Base-by-base conservation (phyloP, 768 basidiomycete genomes). In the Rhodosporidiobolus sp. region DNA sequence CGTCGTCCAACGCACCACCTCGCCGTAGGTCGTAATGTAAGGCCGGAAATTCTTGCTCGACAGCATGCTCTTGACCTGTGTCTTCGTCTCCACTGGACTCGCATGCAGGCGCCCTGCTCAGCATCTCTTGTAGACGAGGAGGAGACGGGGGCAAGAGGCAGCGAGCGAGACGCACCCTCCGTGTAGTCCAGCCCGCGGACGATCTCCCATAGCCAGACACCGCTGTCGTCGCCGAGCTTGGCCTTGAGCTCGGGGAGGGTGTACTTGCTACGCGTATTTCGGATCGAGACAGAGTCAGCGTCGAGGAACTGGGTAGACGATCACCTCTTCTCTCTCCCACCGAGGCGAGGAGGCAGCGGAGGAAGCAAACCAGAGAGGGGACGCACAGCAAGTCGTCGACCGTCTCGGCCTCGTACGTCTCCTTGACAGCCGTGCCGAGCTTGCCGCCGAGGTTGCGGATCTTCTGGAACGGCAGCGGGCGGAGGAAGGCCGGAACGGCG, bases 391-490 rank as follows among this genome's bases (percentile, higher is more conserved):
- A 84, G 78, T 99, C 95, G 0, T 88, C 90, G 10, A 98, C 93
- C 8, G 90, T 93, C 20, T 89, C 89, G 10, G 87, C 94, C 77
- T 90, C 90, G 76, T 91, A 97, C 79, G 93, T 90, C 71, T 88
- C 87, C 3, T 92, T 92, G 35, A 99, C 83, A 4, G 91, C 89
- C 63, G 87, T 85, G 2, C 96, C 96, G 1, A 98, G 86, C 81
- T 98, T 99, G 24, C 96, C 96, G 4, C 96, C 96, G 0, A 99
- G 83, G 76, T 91, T 92, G 19, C 96, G 87, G 79, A 99, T 98
- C 85, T 93, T 93, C 73, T 91, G 91, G 78, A 98, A 97, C n/a
- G 86, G 83, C 80, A 97, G 84, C 6, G 94, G 91, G 50, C 84
- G 84, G 58, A 98, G 84, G 80, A 94, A 99, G 61, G 86, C 85